These are phyloP conservation scores for Trametes cubensis DNA, from an alignment of 768 basidiomycete genomes.

Conservation along the genomic window DNA sequence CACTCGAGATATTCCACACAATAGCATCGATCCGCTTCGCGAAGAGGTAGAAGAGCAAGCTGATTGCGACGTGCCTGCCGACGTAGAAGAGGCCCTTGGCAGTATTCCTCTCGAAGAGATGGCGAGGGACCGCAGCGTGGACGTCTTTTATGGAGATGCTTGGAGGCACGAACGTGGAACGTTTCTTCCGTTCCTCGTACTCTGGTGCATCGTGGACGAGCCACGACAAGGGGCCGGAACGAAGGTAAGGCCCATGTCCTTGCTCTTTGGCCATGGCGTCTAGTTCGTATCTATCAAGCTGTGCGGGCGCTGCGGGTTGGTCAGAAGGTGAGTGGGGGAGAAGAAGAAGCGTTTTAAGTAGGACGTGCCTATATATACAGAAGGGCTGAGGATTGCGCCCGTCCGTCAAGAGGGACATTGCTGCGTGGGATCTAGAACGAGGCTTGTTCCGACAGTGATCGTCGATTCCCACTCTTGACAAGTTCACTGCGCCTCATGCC, in stretches of 20 bases:
- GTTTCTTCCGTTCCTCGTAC: conserved; percentile 48
- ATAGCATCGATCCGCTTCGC: conserved; percentile 40
- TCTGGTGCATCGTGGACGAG: conserved; percentile 45
- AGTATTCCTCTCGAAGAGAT: conserved; percentile 50
- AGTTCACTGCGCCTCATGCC: too few species aligned
- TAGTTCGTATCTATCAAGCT: background rate
- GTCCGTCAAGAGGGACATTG: too few species aligned
- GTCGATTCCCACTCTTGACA: too few species aligned
- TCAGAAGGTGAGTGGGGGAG: background rate
- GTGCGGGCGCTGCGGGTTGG: background rate
- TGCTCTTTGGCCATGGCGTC: background rate
- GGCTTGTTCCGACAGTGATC: too few species aligned
- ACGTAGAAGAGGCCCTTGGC: conserved; percentile 48
- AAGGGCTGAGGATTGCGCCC: too few species aligned
- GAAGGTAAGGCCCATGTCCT: background rate
- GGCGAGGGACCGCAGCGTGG: conserved; percentile 50
- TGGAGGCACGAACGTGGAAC: conserved; percentile 44
- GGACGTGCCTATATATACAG: background rate
- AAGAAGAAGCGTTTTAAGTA: background rate
- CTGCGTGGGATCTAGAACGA: too few species aligned
- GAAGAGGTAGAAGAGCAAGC: conserved; percentile 42
- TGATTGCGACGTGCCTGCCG: conserved; percentile 44
- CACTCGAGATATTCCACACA: background rate
- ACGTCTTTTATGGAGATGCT: conserved; percentile 44
- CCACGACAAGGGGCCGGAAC: conserved; percentile 7